Percentiles rank a stretch among this genome's conserved stretches.
phyloP scores from a whole-genome alignment of 106 monocot genomes.

The Vanilla planifolia region DNA sequence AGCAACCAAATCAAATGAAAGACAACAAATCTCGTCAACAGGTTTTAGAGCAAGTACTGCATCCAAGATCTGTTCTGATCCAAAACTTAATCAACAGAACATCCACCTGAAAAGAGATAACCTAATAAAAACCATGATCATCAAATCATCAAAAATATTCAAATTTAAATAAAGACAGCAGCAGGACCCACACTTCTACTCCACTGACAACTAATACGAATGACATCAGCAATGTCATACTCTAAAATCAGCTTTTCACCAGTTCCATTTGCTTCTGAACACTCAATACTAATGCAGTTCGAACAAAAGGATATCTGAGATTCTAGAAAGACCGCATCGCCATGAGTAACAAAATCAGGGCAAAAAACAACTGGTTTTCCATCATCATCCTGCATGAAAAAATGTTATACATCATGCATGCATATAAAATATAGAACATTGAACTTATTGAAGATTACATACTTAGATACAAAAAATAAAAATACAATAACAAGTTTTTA shows the following conservation, averaged over 20 bases:
- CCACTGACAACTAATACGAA: slow-evolving; percentile 1
- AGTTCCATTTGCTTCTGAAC: slow-evolving; percentile 2
- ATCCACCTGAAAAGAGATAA: slow-evolving; percentile 2
- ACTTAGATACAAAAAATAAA: not conserved
- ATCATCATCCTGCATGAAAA: slow-evolving; percentile 3
- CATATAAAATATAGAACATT: not conserved
- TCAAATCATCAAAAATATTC: not conserved
- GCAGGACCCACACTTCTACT: slow-evolving; percentile 9
- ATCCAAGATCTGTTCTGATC: slow-evolving; percentile 1
- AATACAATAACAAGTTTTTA: not conserved
- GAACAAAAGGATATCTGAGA: slow-evolving; percentile 7
- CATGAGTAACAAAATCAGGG: slow-evolving; percentile 7
- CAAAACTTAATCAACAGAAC: slow-evolving; percentile 9
- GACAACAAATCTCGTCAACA: not conserved
- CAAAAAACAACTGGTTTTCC: not conserved
- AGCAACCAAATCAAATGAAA: not conserved
- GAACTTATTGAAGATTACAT: not conserved
- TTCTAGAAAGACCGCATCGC: slow-evolving; percentile 1
- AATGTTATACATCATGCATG: not conserved
- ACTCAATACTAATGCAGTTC: slow-evolving; percentile 3
- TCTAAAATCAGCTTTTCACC: slow-evolving; percentile 2
- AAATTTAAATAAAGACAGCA: no score
- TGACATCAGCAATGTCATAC: slow-evolving; percentile 6
- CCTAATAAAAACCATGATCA: not conserved
- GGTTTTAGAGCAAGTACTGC: not conserved